Percentiles rank a stretch among this genome's conserved stretches.
Conservation (phyloP, 768 basidiomycete species). For the Leccinum incarnatum region DNA sequence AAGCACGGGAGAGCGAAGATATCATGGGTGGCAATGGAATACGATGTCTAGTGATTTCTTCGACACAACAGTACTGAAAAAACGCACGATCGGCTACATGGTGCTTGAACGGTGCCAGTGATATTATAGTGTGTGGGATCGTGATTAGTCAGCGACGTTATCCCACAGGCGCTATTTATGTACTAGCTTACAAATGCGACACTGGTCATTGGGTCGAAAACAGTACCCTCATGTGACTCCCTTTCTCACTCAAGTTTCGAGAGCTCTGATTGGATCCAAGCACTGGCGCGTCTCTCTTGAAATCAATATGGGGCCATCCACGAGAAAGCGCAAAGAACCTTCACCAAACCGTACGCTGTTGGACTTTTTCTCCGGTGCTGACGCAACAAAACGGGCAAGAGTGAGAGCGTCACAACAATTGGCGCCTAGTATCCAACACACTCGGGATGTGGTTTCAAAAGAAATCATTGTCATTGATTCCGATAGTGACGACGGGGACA, state of each 20-base stretch:
- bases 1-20: not conserved
- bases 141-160: not conserved
- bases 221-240: not conserved
- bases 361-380: constrained; percentile 41
- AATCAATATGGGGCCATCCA: constrained; percentile 27
- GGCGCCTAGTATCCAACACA: not conserved
- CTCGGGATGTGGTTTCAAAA: constrained; percentile 8
- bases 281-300: not conserved
- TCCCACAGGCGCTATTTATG: not conserved
- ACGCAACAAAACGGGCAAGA: constrained; percentile 23
- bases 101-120: not conserved
- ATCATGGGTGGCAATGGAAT: not conserved
- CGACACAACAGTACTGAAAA: not conserved
- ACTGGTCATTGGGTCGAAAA: not conserved
- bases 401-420: constrained; percentile 5
- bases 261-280: not conserved
- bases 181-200: not conserved
- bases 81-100: not conserved
- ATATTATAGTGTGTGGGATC: not conserved
- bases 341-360: constrained; percentile 40
- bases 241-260: not conserved
- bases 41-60: not conserved
- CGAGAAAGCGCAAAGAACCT: constrained; percentile 35
- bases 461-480: constrained; percentile 66
- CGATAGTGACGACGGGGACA: constrained; percentile 45